These are phyloP conservation scores for Ceratopteris richardii DNA, from an alignment of 75 land plant genomes.

Conservation along the genomic window DNA sequence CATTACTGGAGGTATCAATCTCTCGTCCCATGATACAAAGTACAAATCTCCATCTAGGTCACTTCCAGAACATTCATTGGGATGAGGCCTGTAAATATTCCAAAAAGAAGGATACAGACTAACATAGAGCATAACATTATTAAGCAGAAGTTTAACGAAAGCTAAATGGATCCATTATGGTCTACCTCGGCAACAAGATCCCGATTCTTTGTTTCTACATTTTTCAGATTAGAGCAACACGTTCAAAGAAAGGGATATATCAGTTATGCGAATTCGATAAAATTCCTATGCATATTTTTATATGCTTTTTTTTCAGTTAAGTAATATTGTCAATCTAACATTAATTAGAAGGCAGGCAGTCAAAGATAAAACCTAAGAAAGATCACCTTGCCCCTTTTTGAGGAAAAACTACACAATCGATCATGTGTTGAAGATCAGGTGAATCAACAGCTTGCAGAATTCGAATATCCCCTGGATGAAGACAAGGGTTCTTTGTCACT, in stretches of 20 bases:
- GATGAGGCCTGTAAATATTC: constrained; percentile 65
- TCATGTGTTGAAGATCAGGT: constrained; percentile 33
- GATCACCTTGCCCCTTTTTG: constrained; percentile 67
- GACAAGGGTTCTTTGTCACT: constrained; percentile 89
- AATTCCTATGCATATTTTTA: too few relatives aligned
- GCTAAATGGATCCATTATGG: too few relatives aligned
- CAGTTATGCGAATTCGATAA: too few relatives aligned
- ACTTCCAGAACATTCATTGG: constrained; percentile 94
- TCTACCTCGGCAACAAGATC: too few relatives aligned
- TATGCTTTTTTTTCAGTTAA: too few relatives aligned
- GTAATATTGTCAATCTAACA: too few relatives aligned
- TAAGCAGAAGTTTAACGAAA: neutral
- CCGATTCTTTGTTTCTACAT: too few relatives aligned
- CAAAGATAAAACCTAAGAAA: neutral
- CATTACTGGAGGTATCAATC: constrained; percentile 42
- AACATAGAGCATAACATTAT: too few relatives aligned
- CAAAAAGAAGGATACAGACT: neutral
- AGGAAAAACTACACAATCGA: constrained; percentile 81
- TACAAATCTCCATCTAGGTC: constrained; percentile 91
- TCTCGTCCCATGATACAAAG: constrained; percentile 73
- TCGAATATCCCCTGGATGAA: constrained; percentile 90
- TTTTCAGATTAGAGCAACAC: too few relatives aligned
- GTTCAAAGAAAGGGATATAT: too few relatives aligned
- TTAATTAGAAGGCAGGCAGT: too few relatives aligned
- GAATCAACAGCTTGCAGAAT: constrained; percentile 51